phyloP scores from a whole-genome alignment of 1,284 basidiomycete species.

The Fomitopsis schrenkii region DNA sequence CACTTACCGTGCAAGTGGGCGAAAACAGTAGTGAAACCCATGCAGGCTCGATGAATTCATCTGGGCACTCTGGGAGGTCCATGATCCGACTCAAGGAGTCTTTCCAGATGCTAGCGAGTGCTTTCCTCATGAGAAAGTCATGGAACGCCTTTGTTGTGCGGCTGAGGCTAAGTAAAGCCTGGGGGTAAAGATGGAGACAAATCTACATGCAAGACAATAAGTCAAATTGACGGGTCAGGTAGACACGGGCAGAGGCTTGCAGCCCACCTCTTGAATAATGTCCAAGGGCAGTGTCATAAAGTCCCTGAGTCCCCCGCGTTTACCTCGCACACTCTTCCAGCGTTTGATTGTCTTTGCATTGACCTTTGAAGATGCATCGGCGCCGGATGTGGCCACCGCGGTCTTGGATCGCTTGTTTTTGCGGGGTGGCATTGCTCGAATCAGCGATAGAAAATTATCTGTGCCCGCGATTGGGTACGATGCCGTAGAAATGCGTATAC shows the following conservation, averaged over 20 bases:
- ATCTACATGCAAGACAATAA: background rate
- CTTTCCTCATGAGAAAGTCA: background rate
- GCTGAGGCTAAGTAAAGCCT: background rate
- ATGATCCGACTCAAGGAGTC: background rate
- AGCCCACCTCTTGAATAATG: background rate
- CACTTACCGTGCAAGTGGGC: background rate
- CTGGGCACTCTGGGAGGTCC: background rate
- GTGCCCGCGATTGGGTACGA: too few relatives aligned
- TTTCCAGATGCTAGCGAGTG: background rate
- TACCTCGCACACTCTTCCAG: background rate
- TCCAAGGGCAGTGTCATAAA: too few relatives aligned
- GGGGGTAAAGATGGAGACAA: background rate
- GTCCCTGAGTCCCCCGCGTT: background rate
- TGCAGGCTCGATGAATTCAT: background rate
- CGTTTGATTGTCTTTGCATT: background rate
- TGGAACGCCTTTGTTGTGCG: background rate
- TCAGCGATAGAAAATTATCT: too few relatives aligned
- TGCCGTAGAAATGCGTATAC: too few relatives aligned
- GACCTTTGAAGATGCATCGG: background rate
- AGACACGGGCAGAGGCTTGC: too few relatives aligned
- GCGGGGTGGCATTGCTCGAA: too few relatives aligned
- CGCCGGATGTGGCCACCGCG: too few relatives aligned
- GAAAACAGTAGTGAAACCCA: background rate
- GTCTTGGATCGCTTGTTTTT: too few relatives aligned
- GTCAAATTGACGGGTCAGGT: background rate